Conservation (phyloP, 2,329 filamentous ascomycete species). For the Aciculosporium take region DNA sequence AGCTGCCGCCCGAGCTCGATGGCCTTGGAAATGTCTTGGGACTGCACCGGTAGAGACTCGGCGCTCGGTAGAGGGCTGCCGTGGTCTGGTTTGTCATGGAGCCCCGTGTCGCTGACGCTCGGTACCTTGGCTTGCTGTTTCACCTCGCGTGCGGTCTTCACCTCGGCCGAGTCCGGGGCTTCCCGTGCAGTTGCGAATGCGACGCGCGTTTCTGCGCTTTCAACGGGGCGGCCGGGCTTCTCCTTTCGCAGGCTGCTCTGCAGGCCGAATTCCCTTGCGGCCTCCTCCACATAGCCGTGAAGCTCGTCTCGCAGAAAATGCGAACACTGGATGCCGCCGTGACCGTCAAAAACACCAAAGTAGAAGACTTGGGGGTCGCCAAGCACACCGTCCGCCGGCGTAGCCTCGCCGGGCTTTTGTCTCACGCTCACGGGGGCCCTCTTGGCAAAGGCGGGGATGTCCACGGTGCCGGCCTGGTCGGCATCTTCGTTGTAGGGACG, state of each 20-base stretch:
- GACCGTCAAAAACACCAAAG: conserved; percentile 91
- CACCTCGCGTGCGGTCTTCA: conserved; percentile 35
- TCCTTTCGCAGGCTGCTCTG: conserved; percentile 54
- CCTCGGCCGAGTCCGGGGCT: conserved; percentile 25
- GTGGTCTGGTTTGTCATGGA: conserved; percentile 23
- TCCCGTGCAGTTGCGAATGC: conserved; percentile 11
- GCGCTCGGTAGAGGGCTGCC: conserved; percentile 23
- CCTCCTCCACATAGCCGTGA: conserved; percentile 78
- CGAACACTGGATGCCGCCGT: conserved; percentile 81
- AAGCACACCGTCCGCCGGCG: conserved; percentile 58
- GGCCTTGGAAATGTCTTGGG: conserved; percentile 44
- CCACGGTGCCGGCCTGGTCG: conserved; percentile 85
- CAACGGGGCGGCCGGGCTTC: conserved; percentile 12
- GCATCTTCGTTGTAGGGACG: conserved; percentile 87
- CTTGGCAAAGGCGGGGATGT: conserved; percentile 84
- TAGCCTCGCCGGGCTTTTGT: conserved; percentile 43
- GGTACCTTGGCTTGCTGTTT: conserved; percentile 23
- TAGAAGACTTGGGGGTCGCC: conserved; percentile 96
- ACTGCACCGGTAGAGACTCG: conserved; percentile 32
- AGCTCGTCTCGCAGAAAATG: conserved; percentile 72
- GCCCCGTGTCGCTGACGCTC: conserved; percentile 15
- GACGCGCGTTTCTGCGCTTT: conserved; percentile 7
- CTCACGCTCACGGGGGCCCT: conserved; percentile 53
- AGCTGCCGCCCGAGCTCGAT: conserved; percentile 56
- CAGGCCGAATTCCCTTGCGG: conserved; percentile 62